Base-by-base conservation (phyloP, 192 early-diverging fungal genomes). In the Backusella luteola region DNA sequence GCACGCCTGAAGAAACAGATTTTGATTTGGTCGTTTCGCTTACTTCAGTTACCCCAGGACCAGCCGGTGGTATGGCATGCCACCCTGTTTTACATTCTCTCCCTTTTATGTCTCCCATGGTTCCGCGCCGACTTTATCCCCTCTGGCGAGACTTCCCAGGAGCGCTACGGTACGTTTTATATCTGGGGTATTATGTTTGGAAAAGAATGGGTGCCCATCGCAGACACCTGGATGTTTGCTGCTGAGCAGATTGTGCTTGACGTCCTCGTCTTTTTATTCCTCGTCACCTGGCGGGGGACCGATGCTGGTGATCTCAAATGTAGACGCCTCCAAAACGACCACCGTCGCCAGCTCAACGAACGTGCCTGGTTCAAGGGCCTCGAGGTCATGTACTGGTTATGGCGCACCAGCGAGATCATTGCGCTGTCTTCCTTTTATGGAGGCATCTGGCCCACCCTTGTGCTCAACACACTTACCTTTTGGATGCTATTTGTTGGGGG, bases 121-220 rank as follows among this genome's bases (percentile, higher is more conserved):
- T 94, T 94, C 67, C 66, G 86, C 8, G 94, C 91, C 2, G 85
- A 88, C 3, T 85, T 95, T 74, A 88, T 95, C 11, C 91, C 93
- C 0, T 75, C 77, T 3, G 76, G 66, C 8, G 78, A 73, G 68
- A 67, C 32, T 15, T 1, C 66, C 11, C n/a, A 71, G 29, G 78
- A 79, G 59, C 46, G 89, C 66, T 68, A 80, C 17, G 91, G 89
- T 0, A 80, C 79, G 0, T 86, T 90, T 35, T 92, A 90, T 52
- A 66, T 86, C 6, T 90, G 81, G 67, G 91, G 91, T 0, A 79
- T 92, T 15, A 42, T 79, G 0, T 67, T 82, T 41, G 79, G 71
- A 12, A 73, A 77, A 1, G 84, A 79, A 21, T 88, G 87, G 87
- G 74, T 86, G 8, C 87, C 87, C 0, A 77, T 85, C 73, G 85